A percentile compares a stretch with the other conserved stretches of the same genome.
Evolutionary conservation across 108 stramenopile genomes (phyloP).

Genomic region (Cyclostephanos invisitatus): DNA sequence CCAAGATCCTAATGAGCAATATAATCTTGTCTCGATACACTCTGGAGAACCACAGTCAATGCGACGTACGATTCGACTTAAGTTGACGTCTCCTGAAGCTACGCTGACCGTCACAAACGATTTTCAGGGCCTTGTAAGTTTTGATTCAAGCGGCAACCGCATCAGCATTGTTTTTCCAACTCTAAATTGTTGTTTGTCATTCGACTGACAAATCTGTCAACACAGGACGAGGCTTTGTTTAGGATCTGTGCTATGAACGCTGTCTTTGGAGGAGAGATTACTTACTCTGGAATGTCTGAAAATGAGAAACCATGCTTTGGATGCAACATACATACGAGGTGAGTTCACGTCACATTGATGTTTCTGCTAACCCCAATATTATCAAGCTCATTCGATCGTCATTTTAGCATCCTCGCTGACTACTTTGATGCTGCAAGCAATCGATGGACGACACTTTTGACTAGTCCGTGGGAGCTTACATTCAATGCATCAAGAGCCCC

Average conservation of each 20-base stretch:
- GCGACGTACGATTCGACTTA: slow-evolving; percentile 39
- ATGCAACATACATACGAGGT: slow-evolving; percentile 43
- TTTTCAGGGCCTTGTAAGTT: slow-evolving; percentile 64
- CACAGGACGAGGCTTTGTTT: slow-evolving; percentile 75
- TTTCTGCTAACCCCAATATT: neutral
- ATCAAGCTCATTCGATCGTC: neutral
- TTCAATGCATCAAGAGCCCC: slow-evolving; percentile 56
- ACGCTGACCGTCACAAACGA: slow-evolving; percentile 77
- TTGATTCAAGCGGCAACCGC: neutral
- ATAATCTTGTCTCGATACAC: slow-evolving; percentile 25
- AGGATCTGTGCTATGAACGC: slow-evolving; percentile 62
- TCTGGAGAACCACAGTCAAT: slow-evolving; percentile 15
- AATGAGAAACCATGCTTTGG: slow-evolving; percentile 42
- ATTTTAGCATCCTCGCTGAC: slow-evolving; percentile 62
- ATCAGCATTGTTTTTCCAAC: neutral
- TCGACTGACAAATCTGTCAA: neutral
- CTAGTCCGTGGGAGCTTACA: slow-evolving; percentile 74
- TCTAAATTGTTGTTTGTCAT: neutral
- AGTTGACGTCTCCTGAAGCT: slow-evolving; percentile 68
- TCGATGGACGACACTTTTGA: slow-evolving; percentile 69
- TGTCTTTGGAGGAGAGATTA: slow-evolving; percentile 51
- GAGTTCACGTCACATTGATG: neutral
- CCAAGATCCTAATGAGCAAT: slow-evolving; percentile 14
- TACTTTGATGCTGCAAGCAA: slow-evolving; percentile 73
- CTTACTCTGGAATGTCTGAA: slow-evolving; percentile 25